A percentile compares a stretch with the other conserved stretches of the same genome.
phyloP scores from a whole-genome alignment of 2,329 filamentous ascomycete genomes.

The Diplodia intermedia region DNA sequence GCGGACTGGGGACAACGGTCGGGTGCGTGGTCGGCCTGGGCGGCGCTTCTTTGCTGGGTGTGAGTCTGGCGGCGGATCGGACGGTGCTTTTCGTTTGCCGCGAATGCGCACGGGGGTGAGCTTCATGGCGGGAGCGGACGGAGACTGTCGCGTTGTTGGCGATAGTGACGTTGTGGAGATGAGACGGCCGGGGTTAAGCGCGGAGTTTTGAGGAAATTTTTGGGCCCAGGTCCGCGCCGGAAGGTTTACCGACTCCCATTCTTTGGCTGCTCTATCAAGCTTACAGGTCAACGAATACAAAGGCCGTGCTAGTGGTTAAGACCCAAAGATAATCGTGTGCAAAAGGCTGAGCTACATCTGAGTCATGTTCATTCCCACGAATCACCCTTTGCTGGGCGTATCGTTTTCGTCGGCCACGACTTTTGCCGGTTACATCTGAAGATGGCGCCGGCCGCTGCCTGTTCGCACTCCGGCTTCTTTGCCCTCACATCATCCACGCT shows the following conservation, averaged over 20 bases:
- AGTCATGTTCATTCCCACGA: background rate
- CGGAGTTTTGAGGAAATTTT: constrained; percentile 20
- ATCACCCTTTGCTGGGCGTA: background rate
- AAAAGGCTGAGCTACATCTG: background rate
- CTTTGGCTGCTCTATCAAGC: background rate
- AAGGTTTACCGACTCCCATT: constrained; percentile 7
- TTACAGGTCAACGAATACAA: background rate
- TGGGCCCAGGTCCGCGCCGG: background rate
- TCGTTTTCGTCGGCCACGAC: background rate
- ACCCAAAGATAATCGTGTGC: background rate
- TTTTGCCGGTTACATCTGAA: background rate
- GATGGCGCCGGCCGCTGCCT: background rate
- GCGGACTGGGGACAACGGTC: background rate
- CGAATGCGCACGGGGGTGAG: constrained; percentile 3
- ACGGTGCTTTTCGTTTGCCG: background rate
- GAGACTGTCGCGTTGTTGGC: background rate
- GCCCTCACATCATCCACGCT: background rate
- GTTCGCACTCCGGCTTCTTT: background rate
- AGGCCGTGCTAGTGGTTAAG: background rate
- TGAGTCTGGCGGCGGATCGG: background rate
- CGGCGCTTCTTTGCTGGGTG: background rate
- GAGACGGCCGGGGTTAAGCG: constrained; percentile 10
- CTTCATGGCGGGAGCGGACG: background rate
- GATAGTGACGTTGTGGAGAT: constrained; percentile 4
- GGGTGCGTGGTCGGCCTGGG: constrained; percentile 13